These are phyloP conservation scores for Phytopythium oedochilum DNA, from an alignment of 352 stramenopile genomes.

Conservation along the genomic window DNA sequence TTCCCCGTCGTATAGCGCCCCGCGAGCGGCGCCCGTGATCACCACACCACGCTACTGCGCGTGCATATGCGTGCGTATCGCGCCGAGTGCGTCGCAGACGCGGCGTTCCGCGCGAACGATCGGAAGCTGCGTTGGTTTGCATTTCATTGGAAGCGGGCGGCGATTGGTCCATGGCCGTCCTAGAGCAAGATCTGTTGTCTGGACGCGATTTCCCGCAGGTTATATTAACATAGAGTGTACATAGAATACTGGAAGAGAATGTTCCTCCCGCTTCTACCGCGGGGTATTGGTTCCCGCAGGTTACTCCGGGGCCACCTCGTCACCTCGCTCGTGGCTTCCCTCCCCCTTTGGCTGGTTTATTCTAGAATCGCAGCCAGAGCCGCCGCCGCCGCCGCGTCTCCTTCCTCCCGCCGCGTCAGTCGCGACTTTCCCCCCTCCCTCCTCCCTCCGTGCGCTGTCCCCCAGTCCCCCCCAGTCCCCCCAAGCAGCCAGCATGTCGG, in stretches of 20 bases:
- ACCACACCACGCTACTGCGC: too few relatives aligned
- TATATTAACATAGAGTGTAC: not conserved
- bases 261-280: too few relatives aligned
- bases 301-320: not conserved
- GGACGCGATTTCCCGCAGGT: not conserved
- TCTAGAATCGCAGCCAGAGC: slow-evolving; percentile 15
- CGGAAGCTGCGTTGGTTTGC: not conserved
- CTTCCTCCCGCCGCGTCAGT: not conserved
- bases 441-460: not conserved
- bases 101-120: too few relatives aligned
- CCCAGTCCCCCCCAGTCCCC: not conserved
- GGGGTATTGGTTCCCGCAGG: not conserved
- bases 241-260: not conserved
- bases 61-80: too few relatives aligned
- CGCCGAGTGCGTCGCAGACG: too few relatives aligned
- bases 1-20: too few relatives aligned
- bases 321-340: not conserved
- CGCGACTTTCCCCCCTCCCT: not conserved
- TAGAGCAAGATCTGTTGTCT: not conserved
- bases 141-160: not conserved
- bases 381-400: too few relatives aligned
- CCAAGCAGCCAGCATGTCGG: slow-evolving; percentile 77
- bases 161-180: not conserved
- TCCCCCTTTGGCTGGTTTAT: slow-evolving; percentile 4
- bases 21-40: too few relatives aligned